These are phyloP conservation scores for Primulina tabacum DNA, from an alignment of 257 asterid species.

Conservation along the genomic window DNA sequence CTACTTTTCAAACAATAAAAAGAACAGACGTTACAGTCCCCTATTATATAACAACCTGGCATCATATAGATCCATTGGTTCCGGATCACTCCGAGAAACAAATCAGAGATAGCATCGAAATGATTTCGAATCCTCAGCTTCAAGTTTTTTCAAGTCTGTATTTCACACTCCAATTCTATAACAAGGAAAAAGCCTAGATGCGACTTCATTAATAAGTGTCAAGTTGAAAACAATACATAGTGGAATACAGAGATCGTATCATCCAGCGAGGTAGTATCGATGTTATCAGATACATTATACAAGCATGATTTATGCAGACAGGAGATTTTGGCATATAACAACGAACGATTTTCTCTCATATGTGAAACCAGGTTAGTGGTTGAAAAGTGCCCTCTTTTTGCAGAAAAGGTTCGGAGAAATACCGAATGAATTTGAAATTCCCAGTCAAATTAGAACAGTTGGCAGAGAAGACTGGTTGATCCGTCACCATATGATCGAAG, in stretches of 20 bases:
- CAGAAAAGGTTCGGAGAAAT: background rate
- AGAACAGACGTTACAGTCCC: no score
- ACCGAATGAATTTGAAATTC: background rate
- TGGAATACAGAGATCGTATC: background rate
- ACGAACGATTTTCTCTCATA: background rate
- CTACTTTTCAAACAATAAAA: no score
- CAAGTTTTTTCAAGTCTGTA: no score
- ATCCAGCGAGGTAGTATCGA: background rate
- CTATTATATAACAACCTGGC: no score
- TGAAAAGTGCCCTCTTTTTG: background rate
- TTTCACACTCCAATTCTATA: no score
- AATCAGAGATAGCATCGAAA: no score
- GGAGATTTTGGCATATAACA: background rate
- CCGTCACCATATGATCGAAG: constrained; percentile 52
- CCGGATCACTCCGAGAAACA: no score
- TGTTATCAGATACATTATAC: background rate
- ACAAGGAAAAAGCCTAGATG: no score
- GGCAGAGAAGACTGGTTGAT: constrained; percentile 49
- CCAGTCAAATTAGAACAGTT: constrained; percentile 32
- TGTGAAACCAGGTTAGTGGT: constrained; percentile 11
- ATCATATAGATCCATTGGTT: no score
- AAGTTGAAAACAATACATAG: background rate
- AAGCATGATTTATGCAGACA: background rate
- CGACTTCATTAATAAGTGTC: background rate
- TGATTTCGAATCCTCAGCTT: no score